Base-by-base conservation (phyloP, 345 rosid species). In the Brassica cretica region DNA sequence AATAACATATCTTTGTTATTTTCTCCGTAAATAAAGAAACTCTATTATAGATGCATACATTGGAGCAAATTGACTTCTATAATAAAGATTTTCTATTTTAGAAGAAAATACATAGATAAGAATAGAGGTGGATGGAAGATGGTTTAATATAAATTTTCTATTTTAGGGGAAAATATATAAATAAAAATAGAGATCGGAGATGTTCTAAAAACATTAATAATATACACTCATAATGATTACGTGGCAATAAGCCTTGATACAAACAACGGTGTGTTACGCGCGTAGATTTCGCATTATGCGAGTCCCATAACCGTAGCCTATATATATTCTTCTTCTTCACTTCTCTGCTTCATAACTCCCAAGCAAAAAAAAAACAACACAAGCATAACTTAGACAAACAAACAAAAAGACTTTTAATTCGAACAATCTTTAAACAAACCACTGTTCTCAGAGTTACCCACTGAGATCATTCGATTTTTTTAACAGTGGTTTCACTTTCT, bases 321-420 rank as follows among this genome's bases (percentile, higher is more conserved):
- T 78, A 78, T 72, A 51, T 46, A 2, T 1, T 12, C 11, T 1
- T 14, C 29, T 15, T 8, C 11, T 3, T 37, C 73, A 14, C 71
- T 49, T 8, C 44, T 72, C 77, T 78, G 81, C 3, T 78, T 72
- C 81, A 59, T 1, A 66, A 21, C 77, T 78, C 77, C 74, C 64
- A 67, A 30, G 77, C 39, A 12, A 51, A 55, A 53, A 16, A 2
- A 7, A 66, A 59, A 46, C 81, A 78, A 33, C 46, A 39, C 46
- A 73, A 78, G 33, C 68, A 30, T 24, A 19, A 72, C 1, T 19
- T 14, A 19, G 0, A 33, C 7, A 33, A 27, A 12, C 55, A 46
- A 12, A 46, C 55, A 41, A 10, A 71, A 8, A 14, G 0, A 30
- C 49, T 7, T 41, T 29, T 58, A 8, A 37, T 6, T 30, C 39